A percentile compares a stretch with the other conserved stretches of the same genome.
phyloP scores from a whole-genome alignment of 2,329 filamentous ascomycete genomes.

The Phyllosticta paracitricarpa region DNA sequence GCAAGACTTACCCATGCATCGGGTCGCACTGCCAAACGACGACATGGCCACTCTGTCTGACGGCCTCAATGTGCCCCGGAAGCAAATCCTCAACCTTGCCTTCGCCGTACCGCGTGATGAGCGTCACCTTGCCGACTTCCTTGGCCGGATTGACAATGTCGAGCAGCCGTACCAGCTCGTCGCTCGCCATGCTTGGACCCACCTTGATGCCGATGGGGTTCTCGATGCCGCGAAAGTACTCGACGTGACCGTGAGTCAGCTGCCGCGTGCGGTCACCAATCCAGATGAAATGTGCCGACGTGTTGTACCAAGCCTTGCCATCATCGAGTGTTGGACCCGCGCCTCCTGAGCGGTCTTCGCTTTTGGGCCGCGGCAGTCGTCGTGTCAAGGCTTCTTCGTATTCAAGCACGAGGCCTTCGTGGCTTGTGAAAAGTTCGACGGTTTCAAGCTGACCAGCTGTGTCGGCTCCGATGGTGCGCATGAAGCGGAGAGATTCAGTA shows the following conservation, averaged over 20 bases:
- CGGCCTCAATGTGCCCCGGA: slow-evolving; percentile 76
- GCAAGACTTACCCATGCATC: slow-evolving; percentile 65
- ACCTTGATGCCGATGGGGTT: slow-evolving; percentile 98
- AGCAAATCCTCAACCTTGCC: slow-evolving; percentile 65
- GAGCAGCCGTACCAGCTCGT: slow-evolving; percentile 69
- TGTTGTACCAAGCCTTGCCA: slow-evolving; percentile 73
- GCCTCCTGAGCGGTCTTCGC: slow-evolving; percentile 16
- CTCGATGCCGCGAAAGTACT: slow-evolving; percentile 92
- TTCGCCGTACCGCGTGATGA: slow-evolving; percentile 92
- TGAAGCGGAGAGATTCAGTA: slow-evolving; percentile 85
- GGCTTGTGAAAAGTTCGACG: slow-evolving; percentile 89
- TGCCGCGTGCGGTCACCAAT: slow-evolving; percentile 94
- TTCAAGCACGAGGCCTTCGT: slow-evolving; percentile 87
- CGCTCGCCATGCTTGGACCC: slow-evolving; percentile 68
- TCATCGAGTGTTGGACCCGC: slow-evolving; percentile 23
- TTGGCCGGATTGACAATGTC: slow-evolving; percentile 73
- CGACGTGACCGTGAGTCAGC: slow-evolving; percentile 85
- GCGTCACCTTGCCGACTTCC: slow-evolving; percentile 85
- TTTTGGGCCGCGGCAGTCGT: slow-evolving; percentile 53
- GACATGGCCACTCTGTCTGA: slow-evolving; percentile 63
- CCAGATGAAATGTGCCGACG: slow-evolving; percentile 95
- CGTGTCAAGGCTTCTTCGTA: slow-evolving; percentile 87
- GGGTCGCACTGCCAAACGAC: slow-evolving; percentile 98
- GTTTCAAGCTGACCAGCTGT: slow-evolving; percentile 76
- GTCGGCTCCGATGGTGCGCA: slow-evolving; percentile 85